Evolutionary conservation across 2,329 filamentous ascomycete species (phyloP).

Genomic region (Colletotrichum abscissum): DNA sequence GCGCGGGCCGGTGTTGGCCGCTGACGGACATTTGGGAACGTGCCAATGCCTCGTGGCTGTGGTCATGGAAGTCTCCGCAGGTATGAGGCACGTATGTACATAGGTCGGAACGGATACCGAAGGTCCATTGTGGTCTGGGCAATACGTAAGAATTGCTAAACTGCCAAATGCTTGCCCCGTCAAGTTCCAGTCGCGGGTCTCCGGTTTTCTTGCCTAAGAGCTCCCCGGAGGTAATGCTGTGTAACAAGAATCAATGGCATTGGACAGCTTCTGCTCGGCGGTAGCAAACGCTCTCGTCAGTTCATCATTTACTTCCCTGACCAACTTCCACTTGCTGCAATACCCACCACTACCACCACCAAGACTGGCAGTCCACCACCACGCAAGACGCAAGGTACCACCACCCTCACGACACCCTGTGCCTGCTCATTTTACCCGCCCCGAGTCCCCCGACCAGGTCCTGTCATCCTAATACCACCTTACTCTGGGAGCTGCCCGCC

Average conservation of each 20-base stretch:
- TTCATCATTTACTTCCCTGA: neutral
- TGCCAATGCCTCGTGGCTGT: constrained; percentile 23
- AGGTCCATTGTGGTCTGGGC: neutral
- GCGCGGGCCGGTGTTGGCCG: neutral
- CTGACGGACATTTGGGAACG: constrained; percentile 12
- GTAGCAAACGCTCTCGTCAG: neutral
- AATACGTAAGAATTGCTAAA: constrained; percentile 15
- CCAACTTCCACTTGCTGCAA: neutral
- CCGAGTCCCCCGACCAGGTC: neutral
- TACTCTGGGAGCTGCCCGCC: neutral
- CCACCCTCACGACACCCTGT: neutral
- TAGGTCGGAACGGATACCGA: no score
- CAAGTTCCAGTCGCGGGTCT: neutral
- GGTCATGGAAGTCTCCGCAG: neutral
- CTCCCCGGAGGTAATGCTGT: neutral
- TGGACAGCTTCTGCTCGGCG: neutral
- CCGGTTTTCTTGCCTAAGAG: constrained; percentile 20
- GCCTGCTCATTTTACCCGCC: neutral
- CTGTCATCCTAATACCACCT: neutral
- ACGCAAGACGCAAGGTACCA: neutral
- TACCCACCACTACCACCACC: neutral
- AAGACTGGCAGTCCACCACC: no score
- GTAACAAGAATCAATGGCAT: neutral
- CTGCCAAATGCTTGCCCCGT: neutral
- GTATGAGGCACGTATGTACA: no score